Conservation (phyloP, 1,284 basidiomycete species). For the Apiotrichum veenhuisii region DNA sequence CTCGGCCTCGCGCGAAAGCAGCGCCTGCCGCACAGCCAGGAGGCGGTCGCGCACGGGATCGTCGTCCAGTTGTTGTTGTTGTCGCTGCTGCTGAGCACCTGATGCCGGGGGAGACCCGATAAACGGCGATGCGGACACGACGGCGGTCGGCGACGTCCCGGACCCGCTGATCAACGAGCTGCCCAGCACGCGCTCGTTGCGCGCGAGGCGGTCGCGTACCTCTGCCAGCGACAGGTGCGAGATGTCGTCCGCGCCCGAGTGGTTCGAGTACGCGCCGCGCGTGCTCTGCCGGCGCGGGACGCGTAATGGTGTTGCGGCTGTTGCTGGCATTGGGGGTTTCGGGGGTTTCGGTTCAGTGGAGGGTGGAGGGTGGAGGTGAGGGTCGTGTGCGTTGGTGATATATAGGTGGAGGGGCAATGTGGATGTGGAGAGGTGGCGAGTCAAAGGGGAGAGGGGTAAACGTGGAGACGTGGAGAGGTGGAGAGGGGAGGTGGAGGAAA, state of each 20-base stretch:
- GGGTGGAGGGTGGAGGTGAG: not conserved
- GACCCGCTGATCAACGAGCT: conserved; percentile 29
- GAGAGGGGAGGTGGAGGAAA: not conserved
- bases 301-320: conserved; percentile 4
- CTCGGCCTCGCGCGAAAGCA: conserved; percentile 38
- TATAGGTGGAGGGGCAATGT: not conserved
- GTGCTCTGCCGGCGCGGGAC: conserved; percentile 5
- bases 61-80: not conserved
- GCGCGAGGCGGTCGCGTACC: conserved; percentile 36
- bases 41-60: conserved; percentile 38
- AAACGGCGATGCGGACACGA: not conserved
- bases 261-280: no score
- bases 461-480: not conserved
- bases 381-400: not conserved
- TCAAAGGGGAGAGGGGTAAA: not conserved
- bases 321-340: not conserved
- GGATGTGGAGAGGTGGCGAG: not conserved
- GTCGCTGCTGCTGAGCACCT: no score
- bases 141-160: conserved; percentile 7
- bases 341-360: not conserved
- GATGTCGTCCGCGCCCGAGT: conserved; percentile 27
- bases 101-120: no score
- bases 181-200: conserved; percentile 37
- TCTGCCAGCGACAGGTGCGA: conserved; percentile 31
- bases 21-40: conserved; percentile 25